Conservation (phyloP, 2,329 filamentous ascomycete species). For the Microcyclospora tardicrescens region DNA sequence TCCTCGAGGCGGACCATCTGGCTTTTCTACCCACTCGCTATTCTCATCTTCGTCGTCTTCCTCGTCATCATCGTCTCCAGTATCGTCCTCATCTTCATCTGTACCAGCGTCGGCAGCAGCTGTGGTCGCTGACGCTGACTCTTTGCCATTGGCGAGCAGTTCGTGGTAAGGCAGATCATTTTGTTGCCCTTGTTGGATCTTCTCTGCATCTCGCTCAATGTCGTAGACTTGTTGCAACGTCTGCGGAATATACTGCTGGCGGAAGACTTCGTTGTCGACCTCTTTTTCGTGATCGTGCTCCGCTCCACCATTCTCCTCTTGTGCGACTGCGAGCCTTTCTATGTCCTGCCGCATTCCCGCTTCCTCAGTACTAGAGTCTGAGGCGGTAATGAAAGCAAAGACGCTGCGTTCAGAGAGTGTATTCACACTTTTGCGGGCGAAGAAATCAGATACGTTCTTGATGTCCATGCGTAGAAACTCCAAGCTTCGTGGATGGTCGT, state of each 20-base stretch:
- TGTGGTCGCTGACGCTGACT: conserved; percentile 2
- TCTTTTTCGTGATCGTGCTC: conserved; percentile 60
- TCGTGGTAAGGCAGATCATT: conserved; percentile 74
- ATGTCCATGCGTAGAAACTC: conserved; percentile 98
- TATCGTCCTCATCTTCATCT: conserved; percentile 10
- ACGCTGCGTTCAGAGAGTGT: conserved; percentile 64
- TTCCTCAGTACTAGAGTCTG: conserved; percentile 47
- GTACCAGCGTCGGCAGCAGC: conserved; percentile 4
- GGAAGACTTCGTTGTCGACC: conserved; percentile 82
- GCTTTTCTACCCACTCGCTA: conserved; percentile 21
- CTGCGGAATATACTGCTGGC: conserved; percentile 92
- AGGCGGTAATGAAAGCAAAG: conserved; percentile 67
- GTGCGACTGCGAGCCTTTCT: conserved; percentile 43
- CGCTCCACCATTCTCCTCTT: conserved; percentile 38
- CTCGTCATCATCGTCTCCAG: conserved; percentile 25
- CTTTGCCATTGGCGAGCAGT: conserved; percentile 56
- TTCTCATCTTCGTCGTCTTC: conserved; percentile 19
- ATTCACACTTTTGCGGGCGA: conserved; percentile 72
- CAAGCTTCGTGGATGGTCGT: conserved; percentile 81
- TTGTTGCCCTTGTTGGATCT: conserved; percentile 59
- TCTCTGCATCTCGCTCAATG: conserved; percentile 77
- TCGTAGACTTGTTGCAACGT: conserved; percentile 94
- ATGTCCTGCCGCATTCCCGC: conserved; percentile 49
- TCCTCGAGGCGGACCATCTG: conserved; percentile 57
- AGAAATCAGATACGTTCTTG: conserved; percentile 92